Evolutionary conservation across 2,329 filamentous ascomycete species (phyloP).

Genomic region (Paracoccidioides brasiliensis): DNA sequence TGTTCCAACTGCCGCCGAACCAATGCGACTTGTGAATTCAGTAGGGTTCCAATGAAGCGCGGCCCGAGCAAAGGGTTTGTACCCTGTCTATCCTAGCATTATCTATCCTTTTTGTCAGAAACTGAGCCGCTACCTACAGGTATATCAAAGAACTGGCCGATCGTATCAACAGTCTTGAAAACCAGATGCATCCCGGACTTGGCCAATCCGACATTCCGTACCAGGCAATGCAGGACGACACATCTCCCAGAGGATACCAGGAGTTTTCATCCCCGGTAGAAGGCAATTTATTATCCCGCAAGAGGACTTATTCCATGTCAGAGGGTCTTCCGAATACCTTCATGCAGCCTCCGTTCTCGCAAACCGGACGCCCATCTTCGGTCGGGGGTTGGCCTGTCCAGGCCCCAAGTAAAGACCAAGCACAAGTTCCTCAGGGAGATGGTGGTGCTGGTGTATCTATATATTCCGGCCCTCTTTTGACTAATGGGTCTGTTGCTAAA

Average conservation of each 20-base stretch:
- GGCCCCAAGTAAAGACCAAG: slow-evolving; percentile 15
- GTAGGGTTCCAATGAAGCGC: slow-evolving; percentile 73
- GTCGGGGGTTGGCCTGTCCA: slow-evolving; percentile 19
- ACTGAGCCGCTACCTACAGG: slow-evolving; percentile 27
- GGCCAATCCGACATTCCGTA: slow-evolving; percentile 28
- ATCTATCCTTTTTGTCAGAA: not conserved
- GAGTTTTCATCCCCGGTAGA: slow-evolving; percentile 41
- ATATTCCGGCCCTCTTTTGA: slow-evolving; percentile 19
- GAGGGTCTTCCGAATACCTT: slow-evolving; percentile 33
- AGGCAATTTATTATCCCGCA: slow-evolving; percentile 28
- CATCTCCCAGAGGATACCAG: slow-evolving; percentile 35
- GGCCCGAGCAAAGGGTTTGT: slow-evolving; percentile 75
- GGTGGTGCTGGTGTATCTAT: slow-evolving; percentile 7
- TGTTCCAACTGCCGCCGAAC: slow-evolving; percentile 74
- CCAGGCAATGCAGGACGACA: slow-evolving; percentile 28
- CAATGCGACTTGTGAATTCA: slow-evolving; percentile 68
- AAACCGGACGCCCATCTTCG: slow-evolving; percentile 10
- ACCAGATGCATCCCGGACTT: slow-evolving; percentile 44
- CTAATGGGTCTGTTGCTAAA: slow-evolving; percentile 26
- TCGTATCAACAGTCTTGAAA: slow-evolving; percentile 68
- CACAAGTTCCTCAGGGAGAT: slow-evolving; percentile 7
- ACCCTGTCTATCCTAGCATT: not conserved
- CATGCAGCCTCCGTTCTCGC: slow-evolving; percentile 23
- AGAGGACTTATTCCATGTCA: slow-evolving; percentile 38
- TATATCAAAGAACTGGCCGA: slow-evolving; percentile 91